Base-by-base conservation (phyloP, 257 asterid species). In the Catharanthus roseus region DNA sequence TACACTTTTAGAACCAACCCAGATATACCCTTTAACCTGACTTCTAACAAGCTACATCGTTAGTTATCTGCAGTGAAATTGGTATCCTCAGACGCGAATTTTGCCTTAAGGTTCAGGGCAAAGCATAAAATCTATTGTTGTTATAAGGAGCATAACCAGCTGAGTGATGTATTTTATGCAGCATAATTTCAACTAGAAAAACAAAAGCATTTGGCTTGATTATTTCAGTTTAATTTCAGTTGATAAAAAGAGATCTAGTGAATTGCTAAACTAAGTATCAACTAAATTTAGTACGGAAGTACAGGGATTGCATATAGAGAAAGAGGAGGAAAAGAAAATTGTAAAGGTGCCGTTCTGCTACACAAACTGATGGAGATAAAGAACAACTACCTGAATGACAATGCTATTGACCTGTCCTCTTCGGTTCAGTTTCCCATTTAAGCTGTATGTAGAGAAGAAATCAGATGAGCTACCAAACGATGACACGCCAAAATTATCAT, bases 401-500 rank as follows among this genome's bases (percentile, higher is more conserved):
- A 87, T 49, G 79, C 95, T 88, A 65, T 85, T 84, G 85, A 91
- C 96, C 56, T 41, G 81, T 67, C 81, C 85, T 58, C 72, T 82
- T 79, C 97, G 85, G 74, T 79, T 83, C 64, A 83, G 86, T 79
- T 80, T 83, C 69, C 85, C 86, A 53, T 60, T 89, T 76, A 95
- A 58, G 87, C 99, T 95, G 80, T 89, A 87, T 24, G 67, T 84
- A 4, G 92, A 87, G 84, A 80, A 95, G 81, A 78, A 95, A 81
- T 95, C 97, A 31, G 76, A 79, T 66, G 93, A 68, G 26, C 97
- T 88, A 65, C 88, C 89, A 66, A 82, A 67, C 36, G 31, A 79
- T 26, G 95, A 90, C 72, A 93, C 99, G 15, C 96, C 99, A 74
- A 91, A 95, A 78, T 81, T 88, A 75, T 95, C 99, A 33, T 95